A percentile compares a stretch with the other conserved stretches of the same genome.
Conservation (phyloP, 2,329 filamentous ascomycete species). For the Balansia obtecta region DNA sequence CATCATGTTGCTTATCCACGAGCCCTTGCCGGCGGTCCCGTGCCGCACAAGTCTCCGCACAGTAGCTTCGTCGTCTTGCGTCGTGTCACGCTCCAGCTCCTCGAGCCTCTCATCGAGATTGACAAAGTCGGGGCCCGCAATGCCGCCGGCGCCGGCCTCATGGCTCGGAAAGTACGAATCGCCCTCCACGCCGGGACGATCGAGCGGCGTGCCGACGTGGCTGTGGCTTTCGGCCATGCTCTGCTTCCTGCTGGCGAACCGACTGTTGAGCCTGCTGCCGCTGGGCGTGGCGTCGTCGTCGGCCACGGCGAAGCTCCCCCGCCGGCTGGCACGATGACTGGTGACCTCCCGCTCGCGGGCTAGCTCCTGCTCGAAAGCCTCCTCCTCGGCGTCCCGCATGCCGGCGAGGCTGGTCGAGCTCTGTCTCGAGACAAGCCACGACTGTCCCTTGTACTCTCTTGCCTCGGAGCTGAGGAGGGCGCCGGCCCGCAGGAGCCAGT, state of each 20-base stretch:
- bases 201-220: slow-evolving; percentile 32
- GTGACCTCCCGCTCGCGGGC: slow-evolving; percentile 35
- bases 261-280: slow-evolving; percentile 36
- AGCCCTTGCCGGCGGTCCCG: slow-evolving; percentile 37
- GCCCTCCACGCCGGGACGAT: slow-evolving; percentile 21
- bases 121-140: slow-evolving; percentile 48
- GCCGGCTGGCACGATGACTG: slow-evolving; percentile 35
- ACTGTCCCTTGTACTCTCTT: slow-evolving; percentile 55
- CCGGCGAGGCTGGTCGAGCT: slow-evolving; percentile 51
- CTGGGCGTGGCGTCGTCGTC: slow-evolving; percentile 25
- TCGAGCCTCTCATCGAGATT: slow-evolving; percentile 48
- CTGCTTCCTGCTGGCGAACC: slow-evolving; percentile 31
- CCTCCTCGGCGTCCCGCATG: slow-evolving; percentile 38
- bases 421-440: slow-evolving; percentile 53
- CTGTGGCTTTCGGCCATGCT: slow-evolving; percentile 23
- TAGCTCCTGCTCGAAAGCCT: slow-evolving; percentile 38
- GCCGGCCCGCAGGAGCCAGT: slow-evolving; percentile 54
- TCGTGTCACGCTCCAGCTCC: slow-evolving; percentile 37
- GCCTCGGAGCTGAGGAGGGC: slow-evolving; percentile 49
- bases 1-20: slow-evolving; percentile 46
- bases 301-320: slow-evolving; percentile 28
- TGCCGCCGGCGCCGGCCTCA: slow-evolving; percentile 26
- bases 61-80: slow-evolving; percentile 44
- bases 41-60: slow-evolving; percentile 44
- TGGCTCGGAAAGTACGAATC: slow-evolving; percentile 30